These are phyloP conservation scores for Tetracladium marchalianum DNA, from an alignment of 495 filamentous ascomycete species.

Conservation along the genomic window DNA sequence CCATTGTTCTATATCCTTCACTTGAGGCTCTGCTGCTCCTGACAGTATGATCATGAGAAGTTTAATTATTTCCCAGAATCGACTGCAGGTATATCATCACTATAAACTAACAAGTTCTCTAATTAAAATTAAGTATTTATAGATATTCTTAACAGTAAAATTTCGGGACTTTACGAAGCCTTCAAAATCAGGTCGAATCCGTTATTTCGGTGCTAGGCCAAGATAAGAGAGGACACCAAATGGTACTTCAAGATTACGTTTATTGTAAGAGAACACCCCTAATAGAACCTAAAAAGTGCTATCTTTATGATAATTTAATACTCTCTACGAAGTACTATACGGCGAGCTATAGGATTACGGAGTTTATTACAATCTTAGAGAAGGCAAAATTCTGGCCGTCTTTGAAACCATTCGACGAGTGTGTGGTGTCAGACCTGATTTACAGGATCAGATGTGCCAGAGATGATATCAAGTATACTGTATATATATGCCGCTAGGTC, in stretches of 20 bases:
- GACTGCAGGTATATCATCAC: too few species aligned
- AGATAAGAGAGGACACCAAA: neutral
- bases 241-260: neutral
- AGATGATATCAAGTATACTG: neutral
- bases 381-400: constrained; percentile 1
- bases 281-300: neutral
- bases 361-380: neutral
- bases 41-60: too few species aligned
- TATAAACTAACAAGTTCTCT: too few species aligned
- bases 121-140: too few species aligned
- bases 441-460: neutral
- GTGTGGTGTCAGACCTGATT: neutral
- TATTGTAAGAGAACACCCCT: neutral
- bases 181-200: neutral
- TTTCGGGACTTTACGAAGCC: too few species aligned
- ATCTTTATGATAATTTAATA: neutral
- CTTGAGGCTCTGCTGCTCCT: too few species aligned
- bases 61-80: too few species aligned
- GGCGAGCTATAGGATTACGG: neutral
- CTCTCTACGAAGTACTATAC: neutral
- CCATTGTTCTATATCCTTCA: too few species aligned
- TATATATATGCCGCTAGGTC: neutral
- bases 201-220: neutral
- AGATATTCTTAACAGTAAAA: too few species aligned
- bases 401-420: neutral